Conservation (phyloP, 2,329 filamentous ascomycete genomes). For the Diplodia sapinea region DNA sequence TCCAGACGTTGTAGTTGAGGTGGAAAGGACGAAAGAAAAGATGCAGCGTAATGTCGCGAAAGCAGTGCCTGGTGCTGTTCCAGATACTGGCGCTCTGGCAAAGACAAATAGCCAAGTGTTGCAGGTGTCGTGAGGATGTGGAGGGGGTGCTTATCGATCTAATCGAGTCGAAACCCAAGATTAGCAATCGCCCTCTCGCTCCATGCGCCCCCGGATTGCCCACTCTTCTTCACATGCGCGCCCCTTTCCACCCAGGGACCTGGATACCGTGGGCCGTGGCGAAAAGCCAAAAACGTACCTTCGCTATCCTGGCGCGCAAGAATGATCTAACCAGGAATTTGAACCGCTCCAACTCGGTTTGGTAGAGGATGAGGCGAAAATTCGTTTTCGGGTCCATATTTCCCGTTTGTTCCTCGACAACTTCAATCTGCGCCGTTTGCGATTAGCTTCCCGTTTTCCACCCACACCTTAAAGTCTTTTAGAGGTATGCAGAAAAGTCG, state of each 20-base stretch:
- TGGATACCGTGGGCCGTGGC: neutral
- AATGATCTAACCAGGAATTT: conserved; percentile 89
- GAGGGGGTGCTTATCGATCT: conserved; percentile 79
- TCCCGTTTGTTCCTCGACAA: conserved; percentile 68
- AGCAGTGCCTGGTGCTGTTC: conserved; percentile 84
- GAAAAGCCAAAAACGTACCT: conserved; percentile 58
- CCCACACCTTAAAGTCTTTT: neutral
- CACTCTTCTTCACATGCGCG: neutral
- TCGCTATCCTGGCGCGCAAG: conserved; percentile 82
- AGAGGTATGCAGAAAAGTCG: neutral
- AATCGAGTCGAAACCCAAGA: neutral
- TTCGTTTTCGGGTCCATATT: conserved; percentile 90
- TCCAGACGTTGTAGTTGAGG: conserved; percentile 80
- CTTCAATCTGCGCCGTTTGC: conserved; percentile 50
- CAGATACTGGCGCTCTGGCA: conserved; percentile 80
- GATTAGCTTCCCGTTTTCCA: conserved; percentile 22
- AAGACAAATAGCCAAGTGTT: conserved; percentile 65
- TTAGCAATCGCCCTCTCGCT: conserved; percentile 11
- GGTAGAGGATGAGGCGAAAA: conserved; percentile 90
- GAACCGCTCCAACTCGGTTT: conserved; percentile 93
- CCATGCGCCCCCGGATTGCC: neutral
- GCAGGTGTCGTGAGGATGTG: conserved; percentile 42
- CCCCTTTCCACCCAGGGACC: too few relatives aligned
- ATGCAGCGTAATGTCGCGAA: conserved; percentile 81
- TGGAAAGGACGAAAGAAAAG: conserved; percentile 85